Conservation (phyloP, 306 rosid genomes). For the Bauhinia variegata region DNA sequence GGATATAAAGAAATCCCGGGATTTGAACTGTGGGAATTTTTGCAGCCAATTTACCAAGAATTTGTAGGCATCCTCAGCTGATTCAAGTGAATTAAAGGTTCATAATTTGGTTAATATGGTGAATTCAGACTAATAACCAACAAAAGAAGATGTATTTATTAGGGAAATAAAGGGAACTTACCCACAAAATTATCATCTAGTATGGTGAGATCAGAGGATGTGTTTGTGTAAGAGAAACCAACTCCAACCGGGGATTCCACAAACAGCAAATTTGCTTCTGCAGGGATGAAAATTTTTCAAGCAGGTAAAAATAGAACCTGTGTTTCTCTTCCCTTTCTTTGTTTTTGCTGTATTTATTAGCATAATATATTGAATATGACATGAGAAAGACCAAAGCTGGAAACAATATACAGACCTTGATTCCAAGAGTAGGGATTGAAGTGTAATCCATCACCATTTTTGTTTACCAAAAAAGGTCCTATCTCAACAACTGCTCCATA, state of each 20-base stretch:
- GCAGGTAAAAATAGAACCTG: slow-evolving; percentile 5
- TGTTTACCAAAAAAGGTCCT: slow-evolving; percentile 53
- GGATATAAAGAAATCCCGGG: slow-evolving; percentile 53
- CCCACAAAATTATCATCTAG: slow-evolving; percentile 59
- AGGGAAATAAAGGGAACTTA: slow-evolving; percentile 30
- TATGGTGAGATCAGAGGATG: slow-evolving; percentile 58
- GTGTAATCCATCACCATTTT: slow-evolving; percentile 50
- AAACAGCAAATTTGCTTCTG: slow-evolving; percentile 63
- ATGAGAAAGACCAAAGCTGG: slow-evolving; percentile 3
- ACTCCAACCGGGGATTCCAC: slow-evolving; percentile 69
- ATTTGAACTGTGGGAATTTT: slow-evolving; percentile 52
- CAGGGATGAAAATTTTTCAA: slow-evolving; percentile 25
- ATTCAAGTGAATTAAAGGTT: slow-evolving; percentile 10
- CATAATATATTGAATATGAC: background rate
- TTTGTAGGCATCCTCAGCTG: slow-evolving; percentile 63
- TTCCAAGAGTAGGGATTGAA: slow-evolving; percentile 56
- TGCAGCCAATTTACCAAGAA: slow-evolving; percentile 67
- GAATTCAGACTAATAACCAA: background rate
- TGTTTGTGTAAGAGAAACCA: slow-evolving; percentile 62
- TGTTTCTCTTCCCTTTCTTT: slow-evolving; percentile 1
- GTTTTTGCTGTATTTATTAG: slow-evolving; percentile 22
- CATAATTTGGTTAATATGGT: slow-evolving; percentile 19
- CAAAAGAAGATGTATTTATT: background rate
- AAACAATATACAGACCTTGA: slow-evolving; percentile 42
- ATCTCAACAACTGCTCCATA: slow-evolving; percentile 58